Conservation (phyloP, 2,329 filamentous ascomycete species). For the Pseudopithomyces maydicus region DNA sequence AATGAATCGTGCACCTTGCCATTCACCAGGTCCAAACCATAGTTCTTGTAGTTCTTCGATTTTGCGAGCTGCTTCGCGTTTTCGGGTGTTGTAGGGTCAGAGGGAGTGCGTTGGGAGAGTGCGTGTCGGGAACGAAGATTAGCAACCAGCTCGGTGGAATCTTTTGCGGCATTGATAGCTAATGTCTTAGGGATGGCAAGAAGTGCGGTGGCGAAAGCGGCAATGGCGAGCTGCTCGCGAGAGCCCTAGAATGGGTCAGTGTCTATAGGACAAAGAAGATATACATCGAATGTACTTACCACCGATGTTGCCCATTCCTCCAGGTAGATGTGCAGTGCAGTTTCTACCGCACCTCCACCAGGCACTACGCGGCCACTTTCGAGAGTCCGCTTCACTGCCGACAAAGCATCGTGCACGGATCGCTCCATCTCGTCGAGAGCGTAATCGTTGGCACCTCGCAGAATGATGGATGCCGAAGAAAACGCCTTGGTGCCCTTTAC, state of each 20-base stretch:
- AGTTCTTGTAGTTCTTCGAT: constrained; percentile 99
- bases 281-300: constrained; percentile 52
- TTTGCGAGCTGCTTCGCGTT: constrained; percentile 88
- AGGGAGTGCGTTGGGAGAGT: constrained; percentile 89
- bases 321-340: constrained; percentile 97
- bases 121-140: constrained; percentile 94
- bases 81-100: constrained; percentile 64
- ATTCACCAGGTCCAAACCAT: constrained; percentile 86
- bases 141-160: constrained; percentile 91
- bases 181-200: constrained; percentile 95
- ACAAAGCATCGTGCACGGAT: constrained; percentile 94
- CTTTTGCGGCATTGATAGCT: constrained; percentile 95
- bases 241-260: constrained; percentile 63
- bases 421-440: constrained; percentile 99
- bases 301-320: constrained; percentile 99
- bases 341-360: constrained; percentile 95
- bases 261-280: no score
- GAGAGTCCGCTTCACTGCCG: constrained; percentile 93
- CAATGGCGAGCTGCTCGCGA: constrained; percentile 95
- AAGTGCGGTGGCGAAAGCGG: constrained; percentile 93
- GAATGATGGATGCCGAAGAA: constrained; percentile 92
- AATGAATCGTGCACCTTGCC: constrained; percentile 92
- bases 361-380: constrained; percentile 97
- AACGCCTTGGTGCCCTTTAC: constrained; percentile 95
- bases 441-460: constrained; percentile 94